These are phyloP conservation scores for Blastobotrys malaysiensis DNA, from an alignment of 1,139 yeast genomes.

Conservation along the genomic window DNA sequence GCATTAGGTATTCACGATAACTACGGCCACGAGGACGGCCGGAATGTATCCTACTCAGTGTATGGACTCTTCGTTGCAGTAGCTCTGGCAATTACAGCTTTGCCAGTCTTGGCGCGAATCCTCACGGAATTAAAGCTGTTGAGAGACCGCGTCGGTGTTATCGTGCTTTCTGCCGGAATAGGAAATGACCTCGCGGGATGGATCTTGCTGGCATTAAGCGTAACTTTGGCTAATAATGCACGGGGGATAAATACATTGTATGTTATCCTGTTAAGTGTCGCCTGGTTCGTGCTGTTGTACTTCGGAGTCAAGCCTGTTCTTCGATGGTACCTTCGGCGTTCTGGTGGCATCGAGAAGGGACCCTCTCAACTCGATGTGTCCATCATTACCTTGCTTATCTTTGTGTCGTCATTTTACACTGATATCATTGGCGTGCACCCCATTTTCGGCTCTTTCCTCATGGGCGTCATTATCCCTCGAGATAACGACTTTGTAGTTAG, in stretches of 20 bases:
- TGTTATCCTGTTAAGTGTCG: conserved; percentile 57
- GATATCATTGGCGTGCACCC: conserved; percentile 79
- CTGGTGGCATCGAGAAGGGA: conserved; percentile 50
- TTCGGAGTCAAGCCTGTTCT: conserved; percentile 52
- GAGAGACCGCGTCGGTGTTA: conserved; percentile 70
- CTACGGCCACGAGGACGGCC: conserved; percentile 26
- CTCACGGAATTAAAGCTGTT: conserved; percentile 64
- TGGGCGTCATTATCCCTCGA: conserved; percentile 72
- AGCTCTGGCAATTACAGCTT: conserved; percentile 77
- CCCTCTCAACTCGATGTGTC: conserved; percentile 63
- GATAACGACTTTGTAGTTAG: conserved; percentile 66
- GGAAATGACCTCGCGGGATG: conserved; percentile 77
- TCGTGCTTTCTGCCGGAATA: conserved; percentile 76
- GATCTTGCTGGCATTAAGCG: conserved; percentile 69
- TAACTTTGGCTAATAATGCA: conserved; percentile 69
- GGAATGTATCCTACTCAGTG: conserved; percentile 54
- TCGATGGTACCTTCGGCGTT: conserved; percentile 41
- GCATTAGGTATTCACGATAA: conserved; percentile 59
- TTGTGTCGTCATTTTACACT: conserved; percentile 68
- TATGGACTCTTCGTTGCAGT: conserved; percentile 74
- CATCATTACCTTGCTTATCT: conserved; percentile 49
- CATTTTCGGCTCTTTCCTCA: conserved; percentile 76
- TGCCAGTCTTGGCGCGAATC: conserved; percentile 77
- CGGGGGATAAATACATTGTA: conserved; percentile 63
- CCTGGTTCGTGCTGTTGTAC: conserved; percentile 57